Percentiles rank a stretch among this genome's conserved stretches.
Conservation (phyloP, 352 stramenopile species). For the Saprolegnia diclina region DNA sequence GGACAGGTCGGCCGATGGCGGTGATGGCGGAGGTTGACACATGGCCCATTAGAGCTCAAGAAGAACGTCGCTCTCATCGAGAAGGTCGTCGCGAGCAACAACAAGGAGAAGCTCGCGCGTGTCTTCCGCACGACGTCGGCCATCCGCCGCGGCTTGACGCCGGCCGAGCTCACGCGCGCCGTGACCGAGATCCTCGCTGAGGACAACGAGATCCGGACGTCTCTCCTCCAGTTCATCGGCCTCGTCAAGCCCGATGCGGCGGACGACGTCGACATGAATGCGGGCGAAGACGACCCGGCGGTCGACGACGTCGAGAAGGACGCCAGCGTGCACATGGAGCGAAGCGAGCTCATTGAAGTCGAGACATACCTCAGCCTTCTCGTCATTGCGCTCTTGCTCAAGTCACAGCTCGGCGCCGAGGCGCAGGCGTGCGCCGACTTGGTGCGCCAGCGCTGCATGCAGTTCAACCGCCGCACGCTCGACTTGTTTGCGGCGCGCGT, state of each 20-base stretch:
- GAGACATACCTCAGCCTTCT: constrained; percentile 81
- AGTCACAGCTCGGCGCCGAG: constrained; percentile 53
- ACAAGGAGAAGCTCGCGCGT: constrained; percentile 79
- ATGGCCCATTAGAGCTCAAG: constrained; percentile 55
- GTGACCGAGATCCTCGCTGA: constrained; percentile 56
- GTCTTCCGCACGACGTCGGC: constrained; percentile 74
- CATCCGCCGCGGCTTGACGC: constrained; percentile 69
- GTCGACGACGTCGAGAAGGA: constrained; percentile 31
- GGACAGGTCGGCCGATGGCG: constrained; percentile 2
- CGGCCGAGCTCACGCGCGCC: constrained; percentile 50
- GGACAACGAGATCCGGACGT: constrained; percentile 52
- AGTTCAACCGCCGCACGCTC: constrained; percentile 76
- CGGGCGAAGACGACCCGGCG: constrained; percentile 28
- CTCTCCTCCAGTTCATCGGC: constrained; percentile 48
- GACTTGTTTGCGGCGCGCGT: constrained; percentile 75
- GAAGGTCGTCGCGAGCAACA: constrained; percentile 71
- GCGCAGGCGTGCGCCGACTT: constrained; percentile 50
- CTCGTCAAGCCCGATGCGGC: constrained; percentile 32
- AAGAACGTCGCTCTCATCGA: constrained; percentile 66
- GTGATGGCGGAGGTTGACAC: background rate
- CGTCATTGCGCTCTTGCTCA: constrained; percentile 62
- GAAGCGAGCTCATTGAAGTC: constrained; percentile 77
- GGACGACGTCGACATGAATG: constrained; percentile 61
- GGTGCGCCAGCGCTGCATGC: constrained; percentile 54
- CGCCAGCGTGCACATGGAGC: constrained; percentile 26